Conservation (phyloP, 768 basidiomycete genomes). For the Tylopilus felleus region DNA sequence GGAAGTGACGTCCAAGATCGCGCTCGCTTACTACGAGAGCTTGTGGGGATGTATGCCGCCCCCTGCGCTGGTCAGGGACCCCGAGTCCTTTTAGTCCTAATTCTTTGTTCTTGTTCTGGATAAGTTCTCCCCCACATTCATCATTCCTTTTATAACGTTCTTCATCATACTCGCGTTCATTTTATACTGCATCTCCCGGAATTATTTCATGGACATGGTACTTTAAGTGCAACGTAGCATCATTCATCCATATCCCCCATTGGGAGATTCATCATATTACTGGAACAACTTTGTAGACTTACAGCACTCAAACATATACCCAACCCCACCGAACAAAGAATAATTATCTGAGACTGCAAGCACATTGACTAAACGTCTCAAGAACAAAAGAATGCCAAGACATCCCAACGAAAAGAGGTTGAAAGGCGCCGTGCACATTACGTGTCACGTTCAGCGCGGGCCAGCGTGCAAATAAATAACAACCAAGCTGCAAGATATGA, state of each 20-base stretch:
- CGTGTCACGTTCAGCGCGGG: not conserved
- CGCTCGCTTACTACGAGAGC: conserved; percentile 18
- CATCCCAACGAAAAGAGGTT: not conserved
- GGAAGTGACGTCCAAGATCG: conserved; percentile 7
- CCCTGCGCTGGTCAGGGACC: conserved; percentile 3
- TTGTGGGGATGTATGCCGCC: conserved; percentile 27
- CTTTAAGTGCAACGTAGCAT: not conserved
- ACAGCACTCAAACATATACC: not conserved
- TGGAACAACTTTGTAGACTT: conserved; percentile 5
- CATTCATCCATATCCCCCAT: not conserved
- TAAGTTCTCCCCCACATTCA: not conserved
- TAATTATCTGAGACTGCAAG: not conserved
- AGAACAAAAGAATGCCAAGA: not conserved
- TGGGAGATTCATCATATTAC: not conserved
- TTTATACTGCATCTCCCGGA: not conserved
- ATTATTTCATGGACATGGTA: not conserved
- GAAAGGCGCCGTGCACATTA: not conserved
- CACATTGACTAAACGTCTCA: not conserved
- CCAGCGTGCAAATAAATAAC: conserved; percentile 2
- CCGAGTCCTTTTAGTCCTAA: conserved; percentile 1
- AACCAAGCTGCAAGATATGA: not conserved
- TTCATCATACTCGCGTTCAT: not conserved
- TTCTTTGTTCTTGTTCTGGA: not conserved
- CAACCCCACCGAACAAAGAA: not conserved
- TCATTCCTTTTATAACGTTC: not conserved